Evolutionary conservation across 2,329 filamentous ascomycete genomes (phyloP).

Genomic region (Trichophyton mentagrophytes): DNA sequence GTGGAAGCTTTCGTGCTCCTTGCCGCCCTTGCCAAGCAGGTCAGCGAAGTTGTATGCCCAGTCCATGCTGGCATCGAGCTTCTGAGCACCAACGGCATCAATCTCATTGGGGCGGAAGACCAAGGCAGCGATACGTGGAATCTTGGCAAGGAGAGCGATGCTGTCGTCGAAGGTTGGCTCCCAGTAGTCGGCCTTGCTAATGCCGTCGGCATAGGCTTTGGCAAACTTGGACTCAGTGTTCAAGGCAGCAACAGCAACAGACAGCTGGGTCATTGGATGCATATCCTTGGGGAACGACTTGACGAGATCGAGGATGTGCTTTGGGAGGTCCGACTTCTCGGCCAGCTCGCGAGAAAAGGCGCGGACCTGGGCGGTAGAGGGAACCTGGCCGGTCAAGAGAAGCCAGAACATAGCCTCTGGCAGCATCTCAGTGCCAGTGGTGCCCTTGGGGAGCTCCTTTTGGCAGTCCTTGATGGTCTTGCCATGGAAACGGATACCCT

Average conservation of each 20-base stretch:
- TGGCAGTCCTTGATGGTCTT: constrained; percentile 98
- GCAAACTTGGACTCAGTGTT: constrained; percentile 92
- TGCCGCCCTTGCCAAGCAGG: constrained; percentile 76
- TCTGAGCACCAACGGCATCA: constrained; percentile 62
- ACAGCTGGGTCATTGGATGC: constrained; percentile 97
- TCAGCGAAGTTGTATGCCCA: constrained; percentile 99
- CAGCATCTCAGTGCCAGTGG: constrained; percentile 76
- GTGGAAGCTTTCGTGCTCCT: constrained; percentile 83
- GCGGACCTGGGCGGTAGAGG: constrained; percentile 68
- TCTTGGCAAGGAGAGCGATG: constrained; percentile 87
- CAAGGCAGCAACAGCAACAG: constrained; percentile 86
- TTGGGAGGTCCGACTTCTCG: constrained; percentile 68
- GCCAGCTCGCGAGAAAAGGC: constrained; percentile 74
- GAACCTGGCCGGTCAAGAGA: constrained; percentile 82
- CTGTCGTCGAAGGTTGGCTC: constrained; percentile 93
- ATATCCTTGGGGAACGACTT: constrained; percentile 79
- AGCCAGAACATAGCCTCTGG: constrained; percentile 99
- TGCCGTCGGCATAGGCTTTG: constrained; percentile 76
- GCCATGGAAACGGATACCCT: constrained; percentile 96
- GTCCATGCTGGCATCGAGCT: constrained; percentile 70
- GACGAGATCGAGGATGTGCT: constrained; percentile 75
- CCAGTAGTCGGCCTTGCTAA: constrained; percentile 97
- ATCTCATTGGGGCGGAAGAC: constrained; percentile 81
- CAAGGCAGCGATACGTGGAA: constrained; percentile 90
- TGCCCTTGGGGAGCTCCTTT: constrained; percentile 81